Conservation (phyloP, 192 early-diverging fungal species). For the Backusella mclennaniae region DNA sequence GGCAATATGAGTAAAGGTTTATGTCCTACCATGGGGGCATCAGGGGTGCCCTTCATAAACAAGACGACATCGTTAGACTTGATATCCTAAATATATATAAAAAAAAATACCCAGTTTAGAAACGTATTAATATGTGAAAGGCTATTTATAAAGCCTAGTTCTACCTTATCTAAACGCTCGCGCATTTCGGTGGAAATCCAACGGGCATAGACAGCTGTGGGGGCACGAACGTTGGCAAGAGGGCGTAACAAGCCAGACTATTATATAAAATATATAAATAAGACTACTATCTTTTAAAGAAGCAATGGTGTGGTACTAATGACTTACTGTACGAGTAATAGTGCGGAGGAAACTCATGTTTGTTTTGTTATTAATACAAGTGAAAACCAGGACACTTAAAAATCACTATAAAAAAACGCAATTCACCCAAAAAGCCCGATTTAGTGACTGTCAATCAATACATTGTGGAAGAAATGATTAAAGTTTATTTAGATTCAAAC, state of each 20-base stretch:
- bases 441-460: background rate
- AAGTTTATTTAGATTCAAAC: background rate
- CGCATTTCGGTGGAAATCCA: conserved; percentile 26
- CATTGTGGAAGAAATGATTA: background rate
- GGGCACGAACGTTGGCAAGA: conserved; percentile 10
- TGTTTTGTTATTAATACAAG: conserved; percentile 10
- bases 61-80: conserved; percentile 74
- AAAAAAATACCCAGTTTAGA: background rate
- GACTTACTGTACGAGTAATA: conserved; percentile 29
- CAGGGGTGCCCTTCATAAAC: conserved; percentile 97
- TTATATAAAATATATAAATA: background rate
- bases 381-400: background rate
- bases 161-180: conserved; percentile 26
- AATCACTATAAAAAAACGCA: background rate
- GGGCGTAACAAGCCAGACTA: conserved; percentile 26
- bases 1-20: background rate
- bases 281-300: background rate
- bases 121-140: background rate
- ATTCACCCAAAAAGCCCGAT: background rate
- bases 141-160: background rate
- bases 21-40: conserved; percentile 73
- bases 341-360: conserved; percentile 33
- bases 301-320: background rate
- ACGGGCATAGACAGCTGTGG: conserved; percentile 22
- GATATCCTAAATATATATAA: conserved; percentile 45